phyloP scores from a whole-genome alignment of 164 flowering plant genomes.

The Magnolia kwangsiensis region DNA sequence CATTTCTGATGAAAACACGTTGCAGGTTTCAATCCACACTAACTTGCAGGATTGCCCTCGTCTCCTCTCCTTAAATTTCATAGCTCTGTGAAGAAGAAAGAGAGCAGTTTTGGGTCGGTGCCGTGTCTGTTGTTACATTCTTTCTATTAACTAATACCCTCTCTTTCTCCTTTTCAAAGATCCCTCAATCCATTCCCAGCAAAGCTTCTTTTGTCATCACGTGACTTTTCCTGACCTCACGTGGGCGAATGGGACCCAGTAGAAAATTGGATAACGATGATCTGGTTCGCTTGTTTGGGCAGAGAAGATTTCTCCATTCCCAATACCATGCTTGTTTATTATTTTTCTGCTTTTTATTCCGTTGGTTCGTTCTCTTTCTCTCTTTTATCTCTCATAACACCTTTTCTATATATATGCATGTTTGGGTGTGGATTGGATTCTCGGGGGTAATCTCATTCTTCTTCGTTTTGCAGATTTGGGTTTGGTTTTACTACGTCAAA shows the following conservation, averaged over 20 bases:
- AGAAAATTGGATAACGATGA: conserved; percentile 30
- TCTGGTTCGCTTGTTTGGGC: conserved; percentile 15
- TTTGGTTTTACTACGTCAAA: not conserved
- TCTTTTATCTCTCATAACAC: not conserved
- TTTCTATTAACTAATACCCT: not conserved
- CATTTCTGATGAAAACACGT: no score
- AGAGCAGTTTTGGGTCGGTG: not conserved
- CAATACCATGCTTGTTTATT: not conserved
- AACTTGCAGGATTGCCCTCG: no score
- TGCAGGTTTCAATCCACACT: no score
- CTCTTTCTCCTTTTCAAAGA: not conserved
- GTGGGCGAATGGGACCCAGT: not conserved
- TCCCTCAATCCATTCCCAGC: not conserved
- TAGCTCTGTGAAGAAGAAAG: no score
- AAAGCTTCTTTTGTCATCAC: not conserved
- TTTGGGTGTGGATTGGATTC: not conserved
- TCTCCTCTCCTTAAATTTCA: no score
- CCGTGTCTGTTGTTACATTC: not conserved
- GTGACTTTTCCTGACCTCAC: not conserved
- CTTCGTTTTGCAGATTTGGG: conserved; percentile 24
- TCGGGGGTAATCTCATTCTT: not conserved
- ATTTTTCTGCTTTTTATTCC: no score
- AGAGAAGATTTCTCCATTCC: conserved; percentile 19
- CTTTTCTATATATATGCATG: conserved; percentile 16
- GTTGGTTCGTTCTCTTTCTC: not conserved